A percentile compares a stretch with the other conserved stretches of the same genome.
Conservation (phyloP, 108 stramenopile species). For the Schizochytrium sp. region DNA sequence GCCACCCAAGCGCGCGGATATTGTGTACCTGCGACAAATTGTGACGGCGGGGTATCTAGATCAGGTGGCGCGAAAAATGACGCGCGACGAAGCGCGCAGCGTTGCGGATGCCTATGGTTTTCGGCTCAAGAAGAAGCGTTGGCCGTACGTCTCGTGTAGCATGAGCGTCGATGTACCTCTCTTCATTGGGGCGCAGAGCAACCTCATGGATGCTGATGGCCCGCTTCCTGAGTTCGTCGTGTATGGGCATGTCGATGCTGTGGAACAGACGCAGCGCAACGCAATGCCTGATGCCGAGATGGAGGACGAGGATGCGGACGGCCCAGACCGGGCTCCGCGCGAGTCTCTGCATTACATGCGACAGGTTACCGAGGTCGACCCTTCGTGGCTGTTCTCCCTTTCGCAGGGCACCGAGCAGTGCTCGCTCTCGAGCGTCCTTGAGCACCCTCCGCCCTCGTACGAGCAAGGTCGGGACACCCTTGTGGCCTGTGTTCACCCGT, state of each 20-base stretch:
- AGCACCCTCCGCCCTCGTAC: neutral
- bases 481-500: neutral
- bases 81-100: neutral
- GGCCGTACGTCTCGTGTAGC: conserved; percentile 1
- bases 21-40: neutral
- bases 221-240: neutral
- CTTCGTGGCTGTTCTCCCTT: neutral
- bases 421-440: neutral
- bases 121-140: neutral
- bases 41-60: neutral
- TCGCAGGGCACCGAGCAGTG: neutral
- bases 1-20: neutral
- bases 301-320: neutral
- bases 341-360: neutral
- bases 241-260: neutral
- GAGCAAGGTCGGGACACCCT: neutral
- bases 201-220: neutral
- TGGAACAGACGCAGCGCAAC: neutral
- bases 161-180: neutral
- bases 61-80: conserved; percentile 19
- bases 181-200: neutral
- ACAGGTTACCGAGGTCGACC: neutral
- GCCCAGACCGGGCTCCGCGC: neutral
- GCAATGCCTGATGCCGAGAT: neutral
- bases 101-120: neutral